Base-by-base conservation (phyloP, 176 grass and related monocot species). In the Triticum turgidum region DNA sequence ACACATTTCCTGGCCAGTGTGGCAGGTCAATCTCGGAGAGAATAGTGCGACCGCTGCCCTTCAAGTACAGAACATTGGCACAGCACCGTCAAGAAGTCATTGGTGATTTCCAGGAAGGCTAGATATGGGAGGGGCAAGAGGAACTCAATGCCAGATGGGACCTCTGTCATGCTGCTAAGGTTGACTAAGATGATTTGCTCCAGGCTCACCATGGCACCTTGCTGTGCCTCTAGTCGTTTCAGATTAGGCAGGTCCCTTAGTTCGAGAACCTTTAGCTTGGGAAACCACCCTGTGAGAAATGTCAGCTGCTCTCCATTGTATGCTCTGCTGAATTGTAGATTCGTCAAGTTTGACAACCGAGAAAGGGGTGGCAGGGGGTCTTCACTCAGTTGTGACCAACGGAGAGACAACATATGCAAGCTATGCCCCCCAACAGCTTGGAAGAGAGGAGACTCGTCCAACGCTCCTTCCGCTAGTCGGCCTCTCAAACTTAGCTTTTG, bases 61-160 rank as follows among this genome's bases (percentile, higher is more conserved):
- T 1, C 11, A 29, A 30, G 29, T 65, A 10, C 24, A 65, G 25
- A 14, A 0, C 24, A 65, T 6, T 65, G 25, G 24, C 5, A 9
- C 24, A 65, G 24, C 11, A 11, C 4, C 10, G 4, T 65, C 22
- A 65, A 25, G n/a, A 65, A 65, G 1, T 39, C 18, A 0, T 0
- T 1, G 7, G 1, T 71, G 68, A 39, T 72, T 12, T 72, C 9
- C 0, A 0, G 0, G 0, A 70, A 70, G 34, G 1, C 0, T 21
- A 69, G 3, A 38, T 5, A 2, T 0, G 21, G 15, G 18, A 41
- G 68, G 0, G 35, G 0, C 18, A 22, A 5, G 68, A 71, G 68
- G 18, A 71, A 71, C 68, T 71, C 35, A 11, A 71, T 41, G 34
- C 68, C 68, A 39, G 9, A 0, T 71, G 68, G 35, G 35, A 71